phyloP scores from a whole-genome alignment of 2,329 filamentous ascomycete species.

The Pseudopithomyces chartarum region DNA sequence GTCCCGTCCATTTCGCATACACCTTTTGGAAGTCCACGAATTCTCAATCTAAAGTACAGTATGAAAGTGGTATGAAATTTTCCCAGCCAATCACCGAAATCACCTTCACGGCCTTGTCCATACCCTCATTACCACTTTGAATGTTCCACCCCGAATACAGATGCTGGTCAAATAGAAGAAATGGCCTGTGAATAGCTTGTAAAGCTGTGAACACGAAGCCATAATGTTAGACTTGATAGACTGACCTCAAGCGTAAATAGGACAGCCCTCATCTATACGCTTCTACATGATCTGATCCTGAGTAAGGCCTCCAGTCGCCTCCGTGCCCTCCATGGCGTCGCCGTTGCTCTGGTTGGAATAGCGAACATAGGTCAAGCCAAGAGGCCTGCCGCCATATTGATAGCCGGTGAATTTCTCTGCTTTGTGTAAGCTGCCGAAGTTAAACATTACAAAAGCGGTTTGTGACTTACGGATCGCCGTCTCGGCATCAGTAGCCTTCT shows the following conservation, averaged over 20 bases:
- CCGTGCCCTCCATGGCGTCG: slow-evolving; percentile 81
- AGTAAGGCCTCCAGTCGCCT: slow-evolving; percentile 72
- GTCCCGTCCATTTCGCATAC: slow-evolving; percentile 1
- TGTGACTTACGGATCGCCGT: slow-evolving; percentile 74
- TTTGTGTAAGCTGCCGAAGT: slow-evolving; percentile 28
- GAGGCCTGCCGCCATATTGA: slow-evolving; percentile 92
- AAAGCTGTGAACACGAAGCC: slow-evolving; percentile 9
- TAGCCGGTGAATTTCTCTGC: slow-evolving; percentile 94
- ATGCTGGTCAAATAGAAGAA: slow-evolving; percentile 20
- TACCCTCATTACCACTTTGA: slow-evolving; percentile 17
- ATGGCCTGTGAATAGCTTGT: slow-evolving; percentile 19
- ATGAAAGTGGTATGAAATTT: slow-evolving; percentile 33
- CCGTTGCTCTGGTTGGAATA: slow-evolving; percentile 72
- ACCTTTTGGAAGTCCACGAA: slow-evolving; percentile 1
- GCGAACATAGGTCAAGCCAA: slow-evolving; percentile 92
- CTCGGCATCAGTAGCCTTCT: slow-evolving; percentile 79
- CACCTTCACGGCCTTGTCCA: slow-evolving; percentile 13
- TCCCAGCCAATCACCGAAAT: slow-evolving; percentile 20
- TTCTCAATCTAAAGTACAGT: slow-evolving; percentile 42
- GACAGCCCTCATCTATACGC: background rate
- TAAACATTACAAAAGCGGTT: background rate
- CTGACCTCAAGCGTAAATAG: slow-evolving; percentile 6
- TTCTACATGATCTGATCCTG: slow-evolving; percentile 96
- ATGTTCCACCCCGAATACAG: slow-evolving; percentile 23
- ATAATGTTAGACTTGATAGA: slow-evolving; percentile 2